Evolutionary conservation across 1,139 yeast species (phyloP), one percentile per base, ranked within the genome.

Genomic region (Kodamaea ohmeri): DNA sequence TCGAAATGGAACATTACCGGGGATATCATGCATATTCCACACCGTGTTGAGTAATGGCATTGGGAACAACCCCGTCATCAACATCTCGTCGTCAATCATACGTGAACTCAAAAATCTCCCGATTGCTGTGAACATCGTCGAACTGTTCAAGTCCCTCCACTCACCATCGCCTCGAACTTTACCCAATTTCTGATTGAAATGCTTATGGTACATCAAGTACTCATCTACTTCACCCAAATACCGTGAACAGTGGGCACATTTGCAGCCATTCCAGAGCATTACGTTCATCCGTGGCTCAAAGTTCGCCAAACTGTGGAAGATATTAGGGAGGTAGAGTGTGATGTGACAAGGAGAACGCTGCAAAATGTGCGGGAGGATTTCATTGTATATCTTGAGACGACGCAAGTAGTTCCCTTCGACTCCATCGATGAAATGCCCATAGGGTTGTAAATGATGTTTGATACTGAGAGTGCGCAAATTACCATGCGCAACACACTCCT

Each of bases 251-350:
- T 71, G 75, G 0, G 47, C 44, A 53, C 94, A 83, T 38, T 71
- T 71, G 55, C 92, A 83, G 0, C 90, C 90, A 53, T 82, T 83
- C 89, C 90, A 84, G 29, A 84, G 56, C 38, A 83, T 47, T 44
- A 80, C 83, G 39, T 85, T 81, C 59, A 80, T 78, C 6, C 82
- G 59, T 41, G 80, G 81, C 47, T 83, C 92, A 55, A 83, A 84
- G 43, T 86, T 75, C 0, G 87, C 67, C 22, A 82, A 61, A 0
- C 80, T 61, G 40, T 78, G 77, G 41, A 84, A 55, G 35, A 81
- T 64, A 6, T 78, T 76, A 2, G 89, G 88, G 1, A 80, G 66
- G 2, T 72, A 59, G 6, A 83, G 52, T 1, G 63, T 63, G 35
- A 72, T 59, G 73, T 59, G 6, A 63, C 59, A 4, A 48, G 48